Percentiles rank a stretch among this genome's conserved stretches.
Evolutionary conservation across 2,329 filamentous ascomycete species (phyloP).

Genomic region (Teratosphaeria epicoccoides): DNA sequence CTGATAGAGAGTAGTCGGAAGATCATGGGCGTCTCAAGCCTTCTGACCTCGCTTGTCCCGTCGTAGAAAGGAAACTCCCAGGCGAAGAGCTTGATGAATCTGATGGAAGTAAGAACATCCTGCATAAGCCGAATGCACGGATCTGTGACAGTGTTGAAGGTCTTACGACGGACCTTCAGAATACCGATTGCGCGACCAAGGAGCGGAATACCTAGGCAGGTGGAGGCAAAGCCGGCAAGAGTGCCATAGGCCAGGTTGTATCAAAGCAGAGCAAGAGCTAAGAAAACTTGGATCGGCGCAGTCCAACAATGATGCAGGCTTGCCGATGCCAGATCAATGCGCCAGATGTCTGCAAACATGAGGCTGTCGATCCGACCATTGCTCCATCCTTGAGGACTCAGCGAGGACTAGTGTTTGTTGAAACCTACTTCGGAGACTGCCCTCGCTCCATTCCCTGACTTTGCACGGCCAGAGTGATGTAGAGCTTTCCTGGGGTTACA

Average conservation of each 20-base stretch:
- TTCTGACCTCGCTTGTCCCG: conserved; percentile 40
- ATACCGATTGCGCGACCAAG: background rate
- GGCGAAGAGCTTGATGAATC: conserved; percentile 87
- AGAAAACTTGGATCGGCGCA: background rate
- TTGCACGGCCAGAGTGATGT: background rate
- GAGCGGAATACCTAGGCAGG: background rate
- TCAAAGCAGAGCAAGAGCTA: background rate
- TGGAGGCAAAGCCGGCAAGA: background rate
- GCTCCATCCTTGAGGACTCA: background rate
- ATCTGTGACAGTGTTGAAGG: background rate
- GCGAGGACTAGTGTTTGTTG: no score
- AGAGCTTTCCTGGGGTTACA: background rate
- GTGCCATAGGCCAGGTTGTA: background rate
- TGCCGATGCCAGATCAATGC: conserved; percentile 32
- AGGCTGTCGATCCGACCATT: background rate
- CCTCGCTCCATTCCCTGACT: background rate
- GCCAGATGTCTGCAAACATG: background rate
- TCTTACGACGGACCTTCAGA: background rate
- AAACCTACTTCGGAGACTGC: no score
- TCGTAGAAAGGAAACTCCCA: conserved; percentile 77
- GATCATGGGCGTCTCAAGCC: background rate
- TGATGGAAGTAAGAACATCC: conserved; percentile 77
- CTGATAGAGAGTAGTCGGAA: background rate
- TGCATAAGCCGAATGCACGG: conserved; percentile 54
- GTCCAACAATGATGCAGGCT: background rate